Conservation (phyloP, 768 basidiomycete species). For the Podaxis carcinomalis region DNA sequence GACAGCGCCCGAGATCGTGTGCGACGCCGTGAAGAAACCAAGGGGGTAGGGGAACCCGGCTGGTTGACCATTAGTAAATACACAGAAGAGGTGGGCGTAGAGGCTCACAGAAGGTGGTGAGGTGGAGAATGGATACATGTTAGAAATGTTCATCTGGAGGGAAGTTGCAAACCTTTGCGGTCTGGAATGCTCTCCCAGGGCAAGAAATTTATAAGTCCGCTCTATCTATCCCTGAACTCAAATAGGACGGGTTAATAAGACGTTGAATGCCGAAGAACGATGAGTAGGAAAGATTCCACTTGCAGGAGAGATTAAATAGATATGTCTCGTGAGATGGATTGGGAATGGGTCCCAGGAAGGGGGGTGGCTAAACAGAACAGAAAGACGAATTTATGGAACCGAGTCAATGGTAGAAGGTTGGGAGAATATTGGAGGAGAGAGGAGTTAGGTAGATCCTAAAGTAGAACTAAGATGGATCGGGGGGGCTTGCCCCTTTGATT, state of each 20-base stretch:
- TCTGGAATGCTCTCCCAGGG: background rate
- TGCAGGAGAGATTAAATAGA: background rate
- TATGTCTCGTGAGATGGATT: background rate
- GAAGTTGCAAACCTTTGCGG: background rate
- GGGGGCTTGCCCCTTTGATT: background rate
- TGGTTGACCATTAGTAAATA: background rate
- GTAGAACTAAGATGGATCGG: background rate
- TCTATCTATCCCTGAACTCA: background rate
- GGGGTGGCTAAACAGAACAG: background rate
- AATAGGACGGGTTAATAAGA: background rate
- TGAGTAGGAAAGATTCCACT: background rate
- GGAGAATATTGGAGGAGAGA: background rate
- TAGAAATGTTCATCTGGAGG: background rate
- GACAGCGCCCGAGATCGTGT: conserved; percentile 22
- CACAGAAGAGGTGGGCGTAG: background rate
- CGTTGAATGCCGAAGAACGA: background rate
- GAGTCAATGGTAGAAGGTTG: background rate
- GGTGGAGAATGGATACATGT: background rate
- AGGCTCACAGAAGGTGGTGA: background rate
- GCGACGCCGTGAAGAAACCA: background rate
- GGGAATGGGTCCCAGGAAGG: background rate
- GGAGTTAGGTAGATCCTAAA: background rate
- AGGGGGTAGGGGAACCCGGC: background rate
- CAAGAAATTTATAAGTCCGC: background rate
- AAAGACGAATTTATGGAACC: background rate